Percentiles rank a stretch among this genome's conserved stretches.
Conservation (phyloP, 148 eudicot genomes). For the Chenopodium album region DNA sequence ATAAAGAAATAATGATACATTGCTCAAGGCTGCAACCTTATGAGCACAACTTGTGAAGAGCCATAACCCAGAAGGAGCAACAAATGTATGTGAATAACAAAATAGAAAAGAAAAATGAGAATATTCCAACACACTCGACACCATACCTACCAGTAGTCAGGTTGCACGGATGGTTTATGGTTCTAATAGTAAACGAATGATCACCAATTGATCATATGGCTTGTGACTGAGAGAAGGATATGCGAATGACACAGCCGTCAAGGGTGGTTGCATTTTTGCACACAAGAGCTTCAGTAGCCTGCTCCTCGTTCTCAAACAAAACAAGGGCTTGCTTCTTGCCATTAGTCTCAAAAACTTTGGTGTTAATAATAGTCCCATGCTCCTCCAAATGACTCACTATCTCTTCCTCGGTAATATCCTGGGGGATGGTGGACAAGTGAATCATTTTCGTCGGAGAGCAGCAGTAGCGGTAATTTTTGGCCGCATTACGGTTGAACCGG, state of each 20-base stretch:
- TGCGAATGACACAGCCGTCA: slow-evolving; percentile 61
- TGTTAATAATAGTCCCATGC: slow-evolving; percentile 63
- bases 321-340: slow-evolving; percentile 87
- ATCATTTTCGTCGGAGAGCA: slow-evolving; percentile 94
- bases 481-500: slow-evolving; percentile 88
- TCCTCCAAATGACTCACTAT: slow-evolving; percentile 72
- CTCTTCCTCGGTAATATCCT: slow-evolving; percentile 75
- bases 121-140: slow-evolving; percentile 1
- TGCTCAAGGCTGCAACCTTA: slow-evolving; percentile 10
- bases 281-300: slow-evolving; percentile 88
- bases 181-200: background rate
- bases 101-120: background rate
- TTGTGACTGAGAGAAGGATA: slow-evolving; percentile 84
- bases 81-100: background rate
- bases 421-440: slow-evolving; percentile 78
- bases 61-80: background rate
- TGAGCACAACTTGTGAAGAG: background rate
- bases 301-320: slow-evolving; percentile 75
- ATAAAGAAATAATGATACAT: slow-evolving; percentile 9
- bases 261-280: slow-evolving; percentile 84
- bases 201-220: slow-evolving; percentile 30
- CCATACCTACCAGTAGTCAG: background rate
- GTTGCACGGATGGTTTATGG: background rate
- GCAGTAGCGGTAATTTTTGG: slow-evolving; percentile 91
- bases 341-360: slow-evolving; percentile 82